Percentiles rank a stretch among this genome's conserved stretches.
Conservation (phyloP, 352 stramenopile genomes). For the Phytophthora pinifolia region DNA sequence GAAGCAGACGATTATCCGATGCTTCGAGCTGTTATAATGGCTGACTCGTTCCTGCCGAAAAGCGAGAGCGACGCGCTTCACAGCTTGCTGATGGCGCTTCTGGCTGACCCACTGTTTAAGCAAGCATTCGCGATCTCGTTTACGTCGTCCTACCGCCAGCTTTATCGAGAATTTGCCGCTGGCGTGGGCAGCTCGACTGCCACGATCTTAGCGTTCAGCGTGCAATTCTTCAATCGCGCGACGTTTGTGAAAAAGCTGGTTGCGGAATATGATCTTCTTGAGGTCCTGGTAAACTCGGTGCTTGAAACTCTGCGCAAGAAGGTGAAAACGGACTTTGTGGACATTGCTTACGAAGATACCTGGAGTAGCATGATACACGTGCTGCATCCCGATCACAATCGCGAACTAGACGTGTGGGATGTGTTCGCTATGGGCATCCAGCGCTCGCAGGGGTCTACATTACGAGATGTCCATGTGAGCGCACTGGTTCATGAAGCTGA, state of each 20-base stretch:
- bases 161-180: slow-evolving; percentile 77
- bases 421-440: slow-evolving; percentile 68
- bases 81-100: slow-evolving; percentile 94
- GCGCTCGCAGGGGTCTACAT: slow-evolving; percentile 33
- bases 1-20: slow-evolving; percentile 52
- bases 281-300: slow-evolving; percentile 70
- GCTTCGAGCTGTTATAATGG: slow-evolving; percentile 79
- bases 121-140: slow-evolving; percentile 94
- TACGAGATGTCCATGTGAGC: slow-evolving; percentile 53
- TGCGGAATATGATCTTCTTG: slow-evolving; percentile 67
- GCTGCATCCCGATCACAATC: slow-evolving; percentile 34
- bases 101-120: slow-evolving; percentile 97
- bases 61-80: slow-evolving; percentile 83
- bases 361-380: slow-evolving; percentile 49
- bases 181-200: slow-evolving; percentile 83
- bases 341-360: slow-evolving; percentile 47
- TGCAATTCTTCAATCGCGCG: slow-evolving; percentile 99
- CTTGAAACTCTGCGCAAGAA: slow-evolving; percentile 72
- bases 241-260: slow-evolving; percentile 93
- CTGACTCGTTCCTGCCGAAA: slow-evolving; percentile 83
- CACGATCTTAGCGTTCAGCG: slow-evolving; percentile 91
- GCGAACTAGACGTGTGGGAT: slow-evolving; percentile 61
- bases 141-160: slow-evolving; percentile 91
- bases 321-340: slow-evolving; percentile 39
- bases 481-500: slow-evolving; percentile 47